A percentile compares a stretch with the other conserved stretches of the same genome.
Evolutionary conservation across 148 eudicot genomes (phyloP).

Genomic region (Mesembryanthemum crystallinum): DNA sequence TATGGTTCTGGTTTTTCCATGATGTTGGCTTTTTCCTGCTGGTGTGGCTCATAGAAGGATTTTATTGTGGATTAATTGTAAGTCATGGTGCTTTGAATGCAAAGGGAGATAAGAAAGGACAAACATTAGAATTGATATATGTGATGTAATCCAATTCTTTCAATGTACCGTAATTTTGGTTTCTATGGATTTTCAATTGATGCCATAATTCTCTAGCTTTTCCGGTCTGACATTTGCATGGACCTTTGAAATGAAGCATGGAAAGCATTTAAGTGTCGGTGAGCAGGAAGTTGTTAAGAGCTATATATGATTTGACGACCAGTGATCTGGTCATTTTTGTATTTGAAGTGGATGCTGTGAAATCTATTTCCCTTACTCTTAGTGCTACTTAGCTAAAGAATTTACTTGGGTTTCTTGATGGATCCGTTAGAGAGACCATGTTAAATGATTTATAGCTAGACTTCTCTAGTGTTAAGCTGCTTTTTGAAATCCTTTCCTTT

Average conservation of each 20-base stretch:
- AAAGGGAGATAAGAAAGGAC: neutral
- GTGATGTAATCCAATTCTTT: too few relatives aligned
- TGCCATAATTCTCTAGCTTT: too few relatives aligned
- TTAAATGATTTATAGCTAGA: too few relatives aligned
- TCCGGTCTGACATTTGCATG: too few relatives aligned
- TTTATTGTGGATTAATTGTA: neutral
- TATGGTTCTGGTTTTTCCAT: neutral
- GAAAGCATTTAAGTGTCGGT: neutral
- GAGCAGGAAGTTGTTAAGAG: neutral
- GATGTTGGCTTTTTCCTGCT: neutral
- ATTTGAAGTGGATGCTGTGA: neutral
- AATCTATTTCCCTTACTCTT: neutral
- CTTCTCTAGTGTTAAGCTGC: too few relatives aligned
- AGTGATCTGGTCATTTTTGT: neutral
- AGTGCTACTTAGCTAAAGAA: neutral
- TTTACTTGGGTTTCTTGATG: neutral
- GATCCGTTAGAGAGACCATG: neutral
- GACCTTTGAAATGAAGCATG: too few relatives aligned
- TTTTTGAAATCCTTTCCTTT: too few relatives aligned
- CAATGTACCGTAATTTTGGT: too few relatives aligned
- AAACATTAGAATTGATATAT: neutral
- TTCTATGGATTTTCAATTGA: too few relatives aligned
- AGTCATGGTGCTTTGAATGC: neutral
- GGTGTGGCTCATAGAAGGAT: neutral
- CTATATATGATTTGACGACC: neutral